Percentiles rank a stretch among this genome's conserved stretches.
Evolutionary conservation across 2,329 filamentous ascomycete species (phyloP).

Genomic region (Aotearoamyces nothofagi): DNA sequence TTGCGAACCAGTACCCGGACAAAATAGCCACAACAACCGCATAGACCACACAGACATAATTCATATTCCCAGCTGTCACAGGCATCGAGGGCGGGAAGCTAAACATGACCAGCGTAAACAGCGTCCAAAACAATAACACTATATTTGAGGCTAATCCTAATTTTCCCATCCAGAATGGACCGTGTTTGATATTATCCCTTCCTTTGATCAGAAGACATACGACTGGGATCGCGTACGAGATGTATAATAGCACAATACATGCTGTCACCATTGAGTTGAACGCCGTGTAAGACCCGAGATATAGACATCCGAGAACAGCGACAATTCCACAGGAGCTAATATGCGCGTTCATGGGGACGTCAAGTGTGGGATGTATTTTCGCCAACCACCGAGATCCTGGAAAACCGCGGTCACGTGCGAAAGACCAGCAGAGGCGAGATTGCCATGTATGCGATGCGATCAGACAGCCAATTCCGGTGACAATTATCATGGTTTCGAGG

Average conservation of each 20-base stretch:
- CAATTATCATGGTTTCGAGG: conserved; percentile 27
- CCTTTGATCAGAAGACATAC: conserved; percentile 21
- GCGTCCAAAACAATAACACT: conserved; percentile 37
- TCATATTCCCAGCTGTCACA: conserved; percentile 16
- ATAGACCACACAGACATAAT: conserved; percentile 19
- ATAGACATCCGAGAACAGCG: conserved; percentile 26
- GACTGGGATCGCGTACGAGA: conserved; percentile 29
- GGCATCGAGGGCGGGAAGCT: conserved; percentile 20
- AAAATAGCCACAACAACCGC: conserved; percentile 11
- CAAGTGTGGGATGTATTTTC: conserved; percentile 39
- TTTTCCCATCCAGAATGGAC: conserved; percentile 38
- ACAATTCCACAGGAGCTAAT: conserved; percentile 25
- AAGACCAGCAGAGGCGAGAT: conserved; percentile 25
- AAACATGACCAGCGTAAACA: conserved; percentile 42
- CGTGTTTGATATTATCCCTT: conserved; percentile 39
- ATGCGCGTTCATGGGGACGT: conserved; percentile 44
- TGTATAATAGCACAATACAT: conserved; percentile 29
- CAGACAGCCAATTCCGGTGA: conserved; percentile 21
- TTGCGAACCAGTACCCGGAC: conserved; percentile 13
- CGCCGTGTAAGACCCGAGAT: conserved; percentile 26
- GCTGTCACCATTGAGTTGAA: conserved; percentile 29
- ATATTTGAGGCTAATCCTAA: conserved; percentile 44
- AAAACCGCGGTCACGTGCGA: conserved; percentile 31
- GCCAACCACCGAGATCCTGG: conserved; percentile 42
- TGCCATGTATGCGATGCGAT: conserved; percentile 25